Percentiles rank a stretch among this genome's conserved stretches.
Evolutionary conservation across 257 asterid species (phyloP).

Genomic region (Lycium ferocissimum): DNA sequence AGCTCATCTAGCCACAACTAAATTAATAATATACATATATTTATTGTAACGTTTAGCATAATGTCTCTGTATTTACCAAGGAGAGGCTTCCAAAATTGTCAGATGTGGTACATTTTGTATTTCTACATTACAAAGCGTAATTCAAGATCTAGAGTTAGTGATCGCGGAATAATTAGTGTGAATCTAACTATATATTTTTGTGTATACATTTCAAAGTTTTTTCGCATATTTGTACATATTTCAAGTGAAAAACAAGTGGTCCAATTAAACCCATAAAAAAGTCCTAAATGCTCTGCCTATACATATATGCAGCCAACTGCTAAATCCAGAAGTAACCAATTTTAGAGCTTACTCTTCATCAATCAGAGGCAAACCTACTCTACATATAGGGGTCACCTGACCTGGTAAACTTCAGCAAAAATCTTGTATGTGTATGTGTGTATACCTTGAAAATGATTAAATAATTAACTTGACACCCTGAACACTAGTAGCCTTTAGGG

Average conservation of each 20-base stretch:
- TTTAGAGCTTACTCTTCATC: slow-evolving; percentile 25
- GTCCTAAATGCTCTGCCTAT: background rate
- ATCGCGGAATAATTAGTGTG: background rate
- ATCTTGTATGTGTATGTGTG: background rate
- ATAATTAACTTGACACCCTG: background rate
- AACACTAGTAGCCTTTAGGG: background rate
- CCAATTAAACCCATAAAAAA: background rate
- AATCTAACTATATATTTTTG: background rate
- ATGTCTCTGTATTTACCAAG: background rate
- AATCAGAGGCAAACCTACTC: background rate
- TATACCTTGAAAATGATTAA: slow-evolving; percentile 3
- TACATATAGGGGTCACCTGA: background rate
- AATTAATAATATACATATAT: background rate
- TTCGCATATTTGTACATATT: background rate
- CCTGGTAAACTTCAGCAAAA: background rate
- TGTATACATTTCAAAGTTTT: background rate
- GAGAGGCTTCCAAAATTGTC: background rate
- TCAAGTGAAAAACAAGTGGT: background rate
- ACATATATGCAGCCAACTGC: background rate
- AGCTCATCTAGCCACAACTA: background rate
- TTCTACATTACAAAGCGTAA: background rate
- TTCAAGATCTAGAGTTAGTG: background rate
- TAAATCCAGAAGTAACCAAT: background rate
- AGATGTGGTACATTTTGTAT: background rate
- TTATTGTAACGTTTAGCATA: background rate